Percentiles rank a stretch among this genome's conserved stretches.
These are phyloP conservation scores for Chalara sp. DNA, from an alignment of 2,329 filamentous ascomycete genomes.

Conservation along the genomic window DNA sequence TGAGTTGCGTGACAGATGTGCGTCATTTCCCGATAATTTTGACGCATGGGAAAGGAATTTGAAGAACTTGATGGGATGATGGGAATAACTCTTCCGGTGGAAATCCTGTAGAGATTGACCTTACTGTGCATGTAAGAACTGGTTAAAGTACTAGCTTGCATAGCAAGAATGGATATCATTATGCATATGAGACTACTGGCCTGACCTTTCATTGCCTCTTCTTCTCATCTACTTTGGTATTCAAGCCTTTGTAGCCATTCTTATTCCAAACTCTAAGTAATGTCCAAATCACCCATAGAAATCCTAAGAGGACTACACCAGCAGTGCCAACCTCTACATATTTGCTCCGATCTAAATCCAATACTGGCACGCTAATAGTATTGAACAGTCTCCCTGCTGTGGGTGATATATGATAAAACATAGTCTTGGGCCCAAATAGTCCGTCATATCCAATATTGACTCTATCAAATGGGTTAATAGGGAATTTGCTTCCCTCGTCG, in stretches of 20 bases:
- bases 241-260: constrained; percentile 16
- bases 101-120: too few species aligned
- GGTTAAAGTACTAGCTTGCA: too few species aligned
- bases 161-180: too few species aligned
- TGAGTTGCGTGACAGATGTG: too few species aligned
- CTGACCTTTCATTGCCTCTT: constrained; percentile 9
- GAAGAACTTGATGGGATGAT: too few species aligned
- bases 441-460: constrained; percentile 80
- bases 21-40: too few species aligned
- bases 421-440: constrained; percentile 66
- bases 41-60: too few species aligned
- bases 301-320: constrained; percentile 53
- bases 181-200: too few species aligned
- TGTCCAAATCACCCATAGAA: constrained; percentile 59
- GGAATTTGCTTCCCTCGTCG: constrained; percentile 58
- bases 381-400: constrained; percentile 38
- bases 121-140: too few species aligned
- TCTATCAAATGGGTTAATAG: constrained; percentile 77
- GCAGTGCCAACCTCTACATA: constrained; percentile 50
- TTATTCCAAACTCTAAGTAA: constrained; percentile 19
- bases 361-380: constrained; percentile 56
- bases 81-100: too few species aligned
- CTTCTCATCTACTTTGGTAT: constrained; percentile 10
- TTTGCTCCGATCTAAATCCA: constrained; percentile 44
- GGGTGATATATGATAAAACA: constrained; percentile 75